Evolutionary conservation across 805 yeast genomes (phyloP), one percentile per base, ranked within the genome.

Genomic region (Candida piceae): DNA sequence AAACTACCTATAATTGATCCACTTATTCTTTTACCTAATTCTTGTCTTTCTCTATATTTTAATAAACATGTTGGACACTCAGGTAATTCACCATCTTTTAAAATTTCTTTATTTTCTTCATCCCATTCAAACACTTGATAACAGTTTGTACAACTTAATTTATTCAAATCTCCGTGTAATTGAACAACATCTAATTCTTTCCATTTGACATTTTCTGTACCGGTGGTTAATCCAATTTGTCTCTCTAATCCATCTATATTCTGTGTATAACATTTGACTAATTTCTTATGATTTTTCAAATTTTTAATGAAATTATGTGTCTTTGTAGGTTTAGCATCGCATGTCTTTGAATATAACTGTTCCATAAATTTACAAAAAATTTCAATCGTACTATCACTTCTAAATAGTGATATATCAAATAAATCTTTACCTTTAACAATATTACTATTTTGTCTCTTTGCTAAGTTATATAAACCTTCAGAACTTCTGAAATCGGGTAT

Each of bases 331-430:
- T 65, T 62, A 9, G 96, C 96, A 15, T 58, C 46, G 39, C 69
- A 58, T 10, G 86, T 80, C 38, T 78, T 75, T 10, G 69, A 50
- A 51, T 90, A 80, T 32, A 93, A 68, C 13, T 76, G 72, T 45
- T 88, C 87, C 93, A 93, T 90, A 60, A 93, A 90, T 3, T 84
- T 74, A 53, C 93, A 85, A 62, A 93, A 90, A n/a, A 82, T 67
- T 24, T 74, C 63, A 17, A 84, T 72, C 5, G 90, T 76, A 16
- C 70, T 60, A 44, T 75, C 76, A 47, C 78, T 78, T 41, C 89
- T 63, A 58, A 90, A 88, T 30, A 89, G 64, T 1, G 93, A 79
- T 10, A 85, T 76, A 58, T 93, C 98, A 58, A 90, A 90, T 50
- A 90, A 71, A 44, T 90, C 98, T 52, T 86, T 85, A 5, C 97